Base-by-base conservation (phyloP, 2,329 filamentous ascomycete genomes). In the Aureobasidium sp. region DNA sequence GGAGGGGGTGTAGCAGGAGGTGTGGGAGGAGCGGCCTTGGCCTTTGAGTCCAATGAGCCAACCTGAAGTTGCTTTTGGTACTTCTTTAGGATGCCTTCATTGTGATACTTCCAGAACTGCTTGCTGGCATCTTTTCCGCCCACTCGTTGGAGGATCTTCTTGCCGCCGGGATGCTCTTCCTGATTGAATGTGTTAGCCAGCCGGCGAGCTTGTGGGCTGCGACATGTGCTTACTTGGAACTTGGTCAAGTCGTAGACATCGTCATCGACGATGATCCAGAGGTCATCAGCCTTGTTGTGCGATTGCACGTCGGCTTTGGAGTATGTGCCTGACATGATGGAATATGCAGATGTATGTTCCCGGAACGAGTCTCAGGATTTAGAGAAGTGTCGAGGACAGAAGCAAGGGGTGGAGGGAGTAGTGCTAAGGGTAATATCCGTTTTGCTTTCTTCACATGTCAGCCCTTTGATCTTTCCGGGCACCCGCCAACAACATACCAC, bases 171-270 rank as follows among this genome's bases (percentile, higher is more conserved):
- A 66, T 80, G 78, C 66, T 80, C 78, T 34, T 80, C 76, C 65
- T 60, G 17, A 15, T 36, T 6, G 9, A 51, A n/a, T 1, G 34
- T 9, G 27, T 62, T 22, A 44, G 47, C 31, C 22, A 14, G 11
- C 11, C 12, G 53, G 27, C n/a, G 36, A 39, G 34, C 20, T 3
- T 4, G 5, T 45, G 12, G 63, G 8, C 11, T 20, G 42, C 11
- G 29, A 17, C n/a, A 11, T 27, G 3, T 9, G 41, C 31, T 41
- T 34, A 60, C 57, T 45, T 79, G 77, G 68, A 80, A 81, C 65
- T 77, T 91, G 69, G 91, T 96, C 70, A 97, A 75, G 73, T 99
- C 93, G 76, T 96, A 97, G 68, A 97, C 93, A 76, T 97, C 93
- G 70, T 92, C 89, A 68, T 97, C 93, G 68, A 97, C 86, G 67